These are phyloP conservation scores for Sugiyamaella boreocaroliniensis DNA, from an alignment of 805 yeast genomes.

Conservation along the genomic window DNA sequence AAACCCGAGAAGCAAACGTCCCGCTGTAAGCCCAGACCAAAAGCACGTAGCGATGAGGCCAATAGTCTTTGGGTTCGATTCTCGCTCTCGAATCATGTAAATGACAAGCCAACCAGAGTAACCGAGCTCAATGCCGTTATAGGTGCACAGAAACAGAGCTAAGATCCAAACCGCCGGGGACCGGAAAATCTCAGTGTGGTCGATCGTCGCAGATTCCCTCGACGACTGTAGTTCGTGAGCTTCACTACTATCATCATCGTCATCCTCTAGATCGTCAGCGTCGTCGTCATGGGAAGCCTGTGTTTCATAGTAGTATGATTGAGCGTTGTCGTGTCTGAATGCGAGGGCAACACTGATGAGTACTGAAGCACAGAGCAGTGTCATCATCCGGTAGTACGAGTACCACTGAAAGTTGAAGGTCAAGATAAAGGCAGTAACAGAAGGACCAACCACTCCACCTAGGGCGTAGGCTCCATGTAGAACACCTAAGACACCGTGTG, in stretches of 20 bases:
- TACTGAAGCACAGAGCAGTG: slow-evolving; percentile 34
- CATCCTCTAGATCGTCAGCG: neutral
- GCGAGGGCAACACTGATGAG: slow-evolving; percentile 34
- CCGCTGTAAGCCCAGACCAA: slow-evolving; percentile 67
- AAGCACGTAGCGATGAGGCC: slow-evolving; percentile 63
- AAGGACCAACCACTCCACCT: slow-evolving; percentile 65
- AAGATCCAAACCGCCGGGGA: slow-evolving; percentile 34
- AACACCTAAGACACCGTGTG: slow-evolving; percentile 52
- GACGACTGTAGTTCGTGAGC: neutral
- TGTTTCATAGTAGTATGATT: slow-evolving; percentile 10
- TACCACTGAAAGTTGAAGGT: slow-evolving; percentile 47
- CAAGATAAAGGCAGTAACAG: slow-evolving; percentile 51
- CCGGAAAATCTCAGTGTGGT: slow-evolving; percentile 11
- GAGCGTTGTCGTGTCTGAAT: slow-evolving; percentile 34
- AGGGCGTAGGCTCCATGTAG: slow-evolving; percentile 65
- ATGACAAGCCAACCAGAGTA: slow-evolving; percentile 67
- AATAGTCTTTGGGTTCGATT: slow-evolving; percentile 40
- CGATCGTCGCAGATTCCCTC: neutral
- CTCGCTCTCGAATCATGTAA: slow-evolving; percentile 48
- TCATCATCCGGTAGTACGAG: slow-evolving; percentile 39
- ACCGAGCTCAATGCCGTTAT: slow-evolving; percentile 62
- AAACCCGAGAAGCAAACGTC: slow-evolving; percentile 45
- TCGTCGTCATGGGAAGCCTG: neutral
- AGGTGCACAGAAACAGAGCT: slow-evolving; percentile 50
- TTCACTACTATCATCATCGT: neutral